Evolutionary conservation across 208 protist genomes (phyloP), one percentile per base, ranked within the genome.

Genomic region (Crithidia thermophila): DNA sequence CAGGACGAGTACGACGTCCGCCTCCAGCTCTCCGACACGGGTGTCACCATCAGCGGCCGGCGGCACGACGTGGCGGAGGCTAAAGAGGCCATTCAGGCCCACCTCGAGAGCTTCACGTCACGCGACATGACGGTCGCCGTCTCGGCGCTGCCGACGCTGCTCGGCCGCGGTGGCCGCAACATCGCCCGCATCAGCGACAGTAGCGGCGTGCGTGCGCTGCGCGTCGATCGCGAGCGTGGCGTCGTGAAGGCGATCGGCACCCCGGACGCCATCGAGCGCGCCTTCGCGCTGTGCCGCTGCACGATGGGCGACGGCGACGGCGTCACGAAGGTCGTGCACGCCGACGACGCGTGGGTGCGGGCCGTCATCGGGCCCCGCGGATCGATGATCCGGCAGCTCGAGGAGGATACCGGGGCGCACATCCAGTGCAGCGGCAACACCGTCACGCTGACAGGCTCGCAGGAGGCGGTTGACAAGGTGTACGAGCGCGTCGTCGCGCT

Each of bases 121-220:
- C 73, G 49, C 3, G 74, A 84, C 21, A 33, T 87, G 23, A 9
- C 39, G 14, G 39, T 85, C 18, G 63, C 58, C 16, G 20, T 62
- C 37, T 31, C 21, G 10, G n/a, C 55, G 46, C 23, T 82, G 30
- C 65, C 47, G 18, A 33, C 34, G 16, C 74, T 86, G 37, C 70
- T 90, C 25, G 81, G 80, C 36, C 79, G 79, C 45, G 74, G 76
- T 16, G 80, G 80, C n/a, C 52, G 36, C 42, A 81, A 76, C 31
- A 77, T 90, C 51, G n/a, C 45, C 4, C 46, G 53, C 34, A 66
- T 87, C 21, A 72, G 68, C 51, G 49, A 73, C 46, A 61, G 72
- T 52, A 75, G 52, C 31, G 84, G 80, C 16, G 71, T 83, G 18
- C 67, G 70, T 2, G 27, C 14, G 5, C 23, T 90, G 14, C 74